Percentiles rank a stretch among this genome's conserved stretches.
Evolutionary conservation across 2,329 filamentous ascomycete genomes (phyloP).

Genomic region (Leptoxyphium fumago): DNA sequence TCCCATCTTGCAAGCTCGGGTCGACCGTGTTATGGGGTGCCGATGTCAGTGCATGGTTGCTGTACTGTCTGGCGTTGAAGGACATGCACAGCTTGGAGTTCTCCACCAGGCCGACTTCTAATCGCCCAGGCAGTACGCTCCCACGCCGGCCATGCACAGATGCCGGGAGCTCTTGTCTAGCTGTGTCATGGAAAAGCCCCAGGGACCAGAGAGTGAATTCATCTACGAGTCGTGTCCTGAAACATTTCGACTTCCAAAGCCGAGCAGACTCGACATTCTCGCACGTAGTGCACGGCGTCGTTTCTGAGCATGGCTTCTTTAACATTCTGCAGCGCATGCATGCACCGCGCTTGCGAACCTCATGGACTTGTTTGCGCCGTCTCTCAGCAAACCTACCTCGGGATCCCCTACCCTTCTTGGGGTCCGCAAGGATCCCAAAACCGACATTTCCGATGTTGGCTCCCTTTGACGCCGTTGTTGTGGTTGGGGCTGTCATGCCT

Average conservation of each 20-base stretch:
- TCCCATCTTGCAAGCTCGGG: not conserved
- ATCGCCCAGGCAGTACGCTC: conserved; percentile 33
- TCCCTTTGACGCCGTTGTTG: not conserved
- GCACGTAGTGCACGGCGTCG: conserved; percentile 45
- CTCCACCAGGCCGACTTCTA: conserved; percentile 40
- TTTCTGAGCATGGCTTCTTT: conserved; percentile 48
- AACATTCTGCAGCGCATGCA: conserved; percentile 50
- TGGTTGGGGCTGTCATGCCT: not conserved
- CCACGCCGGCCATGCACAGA: conserved; percentile 35
- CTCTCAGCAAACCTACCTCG: conserved; percentile 42
- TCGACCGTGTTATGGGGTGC: not conserved
- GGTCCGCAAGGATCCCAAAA: not conserved
- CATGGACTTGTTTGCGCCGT: conserved; percentile 43
- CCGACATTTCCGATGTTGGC: not conserved
- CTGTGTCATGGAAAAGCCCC: conserved; percentile 35
- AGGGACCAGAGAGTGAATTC: conserved; percentile 44
- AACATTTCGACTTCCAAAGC: conserved; percentile 45
- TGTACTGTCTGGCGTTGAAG: conserved; percentile 12
- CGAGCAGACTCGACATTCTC: conserved; percentile 44
- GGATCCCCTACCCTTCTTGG: conserved; percentile 24
- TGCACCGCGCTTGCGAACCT: conserved; percentile 44
- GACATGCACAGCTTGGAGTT: conserved; percentile 19
- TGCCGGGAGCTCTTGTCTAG: conserved; percentile 35
- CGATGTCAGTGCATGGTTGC: no score
- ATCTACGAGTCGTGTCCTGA: conserved; percentile 42